Conservation (phyloP, 176 grass and related monocot species). For the Eragrostis nindensis region DNA sequence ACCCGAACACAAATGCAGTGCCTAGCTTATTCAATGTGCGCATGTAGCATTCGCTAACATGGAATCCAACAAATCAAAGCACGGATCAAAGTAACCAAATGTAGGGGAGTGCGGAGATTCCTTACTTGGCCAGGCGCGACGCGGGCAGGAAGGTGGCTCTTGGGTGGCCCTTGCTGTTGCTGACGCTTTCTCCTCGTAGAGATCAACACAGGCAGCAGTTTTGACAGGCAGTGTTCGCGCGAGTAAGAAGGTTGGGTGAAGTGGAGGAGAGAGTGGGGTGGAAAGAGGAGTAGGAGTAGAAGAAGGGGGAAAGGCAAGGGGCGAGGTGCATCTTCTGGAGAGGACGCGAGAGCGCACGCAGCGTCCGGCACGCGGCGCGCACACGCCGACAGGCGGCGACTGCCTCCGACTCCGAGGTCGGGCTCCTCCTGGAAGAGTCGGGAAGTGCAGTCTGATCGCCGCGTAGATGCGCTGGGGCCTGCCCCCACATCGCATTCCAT, state of each 20-base stretch:
- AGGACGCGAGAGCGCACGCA: constrained; percentile 34
- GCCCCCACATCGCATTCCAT: neutral
- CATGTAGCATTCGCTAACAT: neutral
- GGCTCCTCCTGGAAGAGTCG: constrained; percentile 44
- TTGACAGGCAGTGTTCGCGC: neutral
- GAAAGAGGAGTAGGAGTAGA: constrained; percentile 31
- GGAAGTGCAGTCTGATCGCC: neutral
- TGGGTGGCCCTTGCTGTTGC: neutral
- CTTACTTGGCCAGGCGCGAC: constrained; percentile 19
- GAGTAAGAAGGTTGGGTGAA: neutral
- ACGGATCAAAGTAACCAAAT: neutral
- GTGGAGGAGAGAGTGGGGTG: neutral
- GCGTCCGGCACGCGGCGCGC: constrained; percentile 23
- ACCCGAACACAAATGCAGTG: neutral
- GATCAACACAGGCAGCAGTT: neutral
- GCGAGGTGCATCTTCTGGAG: constrained; percentile 42
- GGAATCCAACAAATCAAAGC: neutral
- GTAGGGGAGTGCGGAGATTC: neutral
- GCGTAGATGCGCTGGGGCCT: neutral
- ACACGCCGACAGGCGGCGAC: constrained; percentile 4
- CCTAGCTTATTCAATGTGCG: too few relatives aligned
- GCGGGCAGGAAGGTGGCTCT: neutral
- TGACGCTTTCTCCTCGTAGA: neutral
- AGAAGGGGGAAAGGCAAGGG: constrained; percentile 4
- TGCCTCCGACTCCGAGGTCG: constrained; percentile 13